Conservation (phyloP, 2,329 filamentous ascomycete genomes). For the Fusarium poae region DNA sequence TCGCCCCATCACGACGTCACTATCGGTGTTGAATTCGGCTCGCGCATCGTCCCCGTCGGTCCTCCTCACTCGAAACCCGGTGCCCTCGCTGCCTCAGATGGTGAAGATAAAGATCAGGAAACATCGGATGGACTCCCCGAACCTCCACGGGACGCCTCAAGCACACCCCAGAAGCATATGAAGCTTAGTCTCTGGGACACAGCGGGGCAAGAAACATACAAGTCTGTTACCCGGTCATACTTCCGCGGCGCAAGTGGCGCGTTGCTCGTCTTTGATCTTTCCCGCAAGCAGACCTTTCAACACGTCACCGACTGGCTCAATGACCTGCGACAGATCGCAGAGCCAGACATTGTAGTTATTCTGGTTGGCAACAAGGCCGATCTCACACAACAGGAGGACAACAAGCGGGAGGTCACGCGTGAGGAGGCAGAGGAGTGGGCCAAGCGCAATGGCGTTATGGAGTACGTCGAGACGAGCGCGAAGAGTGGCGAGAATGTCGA, state of each 20-base stretch:
- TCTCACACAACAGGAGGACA: constrained; percentile 70
- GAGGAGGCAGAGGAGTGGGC: constrained; percentile 94
- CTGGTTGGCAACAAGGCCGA: constrained; percentile 97
- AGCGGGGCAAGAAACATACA: constrained; percentile 97
- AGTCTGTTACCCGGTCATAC: constrained; percentile 93
- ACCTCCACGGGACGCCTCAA: constrained; percentile 60
- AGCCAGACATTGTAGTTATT: constrained; percentile 94
- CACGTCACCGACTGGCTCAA: constrained; percentile 94
- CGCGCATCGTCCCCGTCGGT: constrained; percentile 89
- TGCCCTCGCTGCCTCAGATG: constrained; percentile 43
- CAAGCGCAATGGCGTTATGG: constrained; percentile 82
- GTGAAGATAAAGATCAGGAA: constrained; percentile 26
- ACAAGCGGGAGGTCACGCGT: constrained; percentile 82
- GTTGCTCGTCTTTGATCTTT: constrained; percentile 95
- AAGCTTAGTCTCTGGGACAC: constrained; percentile 96
- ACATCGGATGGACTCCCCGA: constrained; percentile 63
- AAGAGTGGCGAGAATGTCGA: constrained; percentile 97
- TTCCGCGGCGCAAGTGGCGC: constrained; percentile 81
- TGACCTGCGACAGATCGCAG: constrained; percentile 93
- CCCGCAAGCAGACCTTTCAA: constrained; percentile 83
- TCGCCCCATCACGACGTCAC: constrained; percentile 95
- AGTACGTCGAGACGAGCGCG: constrained; percentile 96
- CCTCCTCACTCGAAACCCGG: constrained; percentile 75
- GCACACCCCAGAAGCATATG: constrained; percentile 78
- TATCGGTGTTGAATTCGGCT: constrained; percentile 96